Base-by-base conservation (phyloP, 2,329 filamentous ascomycete species). In the Monosporascus sp. region DNA sequence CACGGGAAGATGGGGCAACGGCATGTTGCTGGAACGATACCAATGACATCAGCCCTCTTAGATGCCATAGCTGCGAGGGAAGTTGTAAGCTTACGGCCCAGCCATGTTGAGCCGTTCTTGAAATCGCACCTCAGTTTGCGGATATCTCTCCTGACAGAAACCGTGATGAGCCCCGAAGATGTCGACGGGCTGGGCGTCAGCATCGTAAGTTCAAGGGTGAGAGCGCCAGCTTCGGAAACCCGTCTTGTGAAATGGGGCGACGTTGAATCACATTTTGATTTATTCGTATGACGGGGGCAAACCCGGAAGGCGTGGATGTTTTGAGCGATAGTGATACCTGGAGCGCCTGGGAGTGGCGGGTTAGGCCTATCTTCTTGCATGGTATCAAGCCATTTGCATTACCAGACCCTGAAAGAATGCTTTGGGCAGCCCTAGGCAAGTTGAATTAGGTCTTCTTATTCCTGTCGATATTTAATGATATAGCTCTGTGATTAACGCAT, bases 1-100 rank as follows among this genome's bases (percentile, higher is more conserved):
- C 54, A 63, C 36, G 51, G 54, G 37, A 52, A 51, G n/a, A 73
- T 74, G 67, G 20, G 67, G 62, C 54, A 67, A 65, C 24, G 68
- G 62, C 41, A 65, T 64, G 27, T 79, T 17, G 73, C 77, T 1
- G 77, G 79, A 1, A 77, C 78, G 0, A 66, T 81, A 14, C 80
- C 80, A 1, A 60, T 83, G 56, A 83, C 80, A 2, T 71, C 72
- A 7, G 72, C 74, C 3, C 62, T 83, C 50, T 67, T 78, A 56
- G 69, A 72, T 47, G 70, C 74, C 62, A 67, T 79, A 4, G 65
- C 64, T 1, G 61, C 61, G 0, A 70, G 71, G 6, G 60, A 60
- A 15, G 54, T 81, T n/a, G 49, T 59, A 1, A 66, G 70, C 55
- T 63, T 81, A 20, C 67, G 70, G 2, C 61, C 70, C 0, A 59